A percentile compares a stretch with the other conserved stretches of the same genome.
phyloP scores from a whole-genome alignment of 148 eudicot species.

The Beta vulgaris region DNA sequence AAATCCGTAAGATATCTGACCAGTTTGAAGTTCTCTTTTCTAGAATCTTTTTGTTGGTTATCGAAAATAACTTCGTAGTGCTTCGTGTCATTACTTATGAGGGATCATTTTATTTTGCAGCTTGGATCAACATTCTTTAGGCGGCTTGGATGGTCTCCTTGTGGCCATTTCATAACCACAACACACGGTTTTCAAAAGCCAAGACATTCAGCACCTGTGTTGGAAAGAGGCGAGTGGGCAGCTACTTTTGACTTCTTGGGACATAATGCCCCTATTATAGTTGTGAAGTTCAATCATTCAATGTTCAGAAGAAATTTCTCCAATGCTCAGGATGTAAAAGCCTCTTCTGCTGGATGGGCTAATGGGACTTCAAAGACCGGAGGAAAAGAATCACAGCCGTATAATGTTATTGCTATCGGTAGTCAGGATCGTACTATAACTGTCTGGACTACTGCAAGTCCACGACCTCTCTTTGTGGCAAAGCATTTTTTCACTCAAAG shows the following conservation, averaged over 20 bases:
- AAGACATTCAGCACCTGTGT: constrained; percentile 95
- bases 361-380: constrained; percentile 74
- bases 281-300: constrained; percentile 91
- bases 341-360: constrained; percentile 68
- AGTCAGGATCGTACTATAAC: constrained; percentile 98
- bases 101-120: constrained; percentile 42
- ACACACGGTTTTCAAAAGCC: constrained; percentile 99
- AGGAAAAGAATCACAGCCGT: constrained; percentile 81
- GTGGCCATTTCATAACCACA: constrained; percentile 96
- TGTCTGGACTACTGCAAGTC: constrained; percentile 98
- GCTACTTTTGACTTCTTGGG: constrained; percentile 98
- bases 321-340: constrained; percentile 53
- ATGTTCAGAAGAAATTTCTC: constrained; percentile 70
- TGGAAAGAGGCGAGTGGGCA: constrained; percentile 98
- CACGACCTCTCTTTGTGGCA: constrained; percentile 97
- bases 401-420: constrained; percentile 93
- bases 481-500: constrained; percentile 94
- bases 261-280: constrained; percentile 95
- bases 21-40: constrained; percentile 7
- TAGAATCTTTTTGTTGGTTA: constrained; percentile 12
- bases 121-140: constrained; percentile 98
- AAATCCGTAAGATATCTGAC: constrained; percentile 69
- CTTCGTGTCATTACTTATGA: constrained; percentile 18
- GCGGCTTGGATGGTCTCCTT: constrained; percentile 98
- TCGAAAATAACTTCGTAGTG: neutral